Base-by-base conservation (phyloP, 805 yeast genomes). In the Saturnispora silvae region DNA sequence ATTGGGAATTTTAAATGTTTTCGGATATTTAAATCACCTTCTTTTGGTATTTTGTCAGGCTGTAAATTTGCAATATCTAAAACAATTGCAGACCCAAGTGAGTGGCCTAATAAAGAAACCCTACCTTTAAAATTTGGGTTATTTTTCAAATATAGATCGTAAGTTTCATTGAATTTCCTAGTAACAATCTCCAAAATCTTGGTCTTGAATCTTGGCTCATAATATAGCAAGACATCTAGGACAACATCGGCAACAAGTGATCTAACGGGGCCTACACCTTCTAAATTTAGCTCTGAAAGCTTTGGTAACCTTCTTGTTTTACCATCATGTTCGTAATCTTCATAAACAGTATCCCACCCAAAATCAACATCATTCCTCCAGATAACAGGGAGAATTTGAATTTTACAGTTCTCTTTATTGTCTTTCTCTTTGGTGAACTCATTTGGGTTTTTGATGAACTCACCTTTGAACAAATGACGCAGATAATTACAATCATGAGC, bases 311-410 rank as follows among this genome's bases (percentile, higher is more conserved):
- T 36, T 33, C 69, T 50, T 8, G 56, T 51, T 9, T 59, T 34
- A 13, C 77, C 65, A 47, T 64, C 52, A 23, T 53, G 47, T 24
- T 62, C 63, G 2, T 48, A 45, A 4, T 59, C 59, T 4, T 60
- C 59, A 19, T 61, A 56, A 1, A 61, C 58, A 37, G 63, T 60
- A 11, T 65, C 64, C 5, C 77, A 68, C 17, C 65, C 60, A 52
- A 81, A 81, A 17, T 75, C 77, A 30, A 81, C 69, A 36, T 72
- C 74, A 50, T 84, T 82, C 45, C 98, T 68, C 98, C 98, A 89
- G 4, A 89, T 68, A 8, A 89, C 81, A 0, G 98, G 98, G 13
- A 89, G 63, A 0, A 85, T 85, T 57, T 89, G 97, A 20, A 83
- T 68, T 26, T 73, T 67, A 46, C 78, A 75, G 46, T 79, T 76